Evolutionary conservation across 192 early-diverging fungal species (phyloP).

Genomic region (Linnemannia zychae): DNA sequence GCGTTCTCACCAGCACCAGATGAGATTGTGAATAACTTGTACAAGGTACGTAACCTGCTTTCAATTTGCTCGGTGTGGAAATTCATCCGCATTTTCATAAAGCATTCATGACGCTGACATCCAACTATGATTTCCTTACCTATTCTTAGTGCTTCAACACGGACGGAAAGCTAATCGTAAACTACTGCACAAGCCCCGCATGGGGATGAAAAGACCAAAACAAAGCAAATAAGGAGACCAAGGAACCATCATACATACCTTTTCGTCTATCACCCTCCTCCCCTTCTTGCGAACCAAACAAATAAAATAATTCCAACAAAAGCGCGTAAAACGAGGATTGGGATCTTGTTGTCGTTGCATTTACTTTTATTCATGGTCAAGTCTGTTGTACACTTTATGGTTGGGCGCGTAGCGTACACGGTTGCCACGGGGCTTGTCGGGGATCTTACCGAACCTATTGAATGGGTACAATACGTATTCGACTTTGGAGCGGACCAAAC

Average conservation of each 20-base stretch:
- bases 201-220: slow-evolving; percentile 76
- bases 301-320: neutral
- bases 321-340: too few relatives aligned
- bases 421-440: slow-evolving; percentile 29
- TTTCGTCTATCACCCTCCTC: neutral
- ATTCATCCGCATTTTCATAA: neutral
- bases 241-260: neutral
- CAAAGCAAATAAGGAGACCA: neutral
- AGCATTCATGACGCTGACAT: neutral
- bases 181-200: slow-evolving; percentile 93
- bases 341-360: neutral
- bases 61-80: neutral
- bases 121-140: neutral
- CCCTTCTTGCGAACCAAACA: neutral
- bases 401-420: slow-evolving; percentile 41
- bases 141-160: slow-evolving; percentile 82
- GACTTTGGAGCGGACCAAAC: slow-evolving; percentile 72
- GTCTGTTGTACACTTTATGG: slow-evolving; percentile 43
- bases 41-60: slow-evolving; percentile 67
- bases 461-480: slow-evolving; percentile 77
- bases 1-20: slow-evolving; percentile 97
- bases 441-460: slow-evolving; percentile 70
- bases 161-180: slow-evolving; percentile 86
- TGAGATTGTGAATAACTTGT: slow-evolving; percentile 85
- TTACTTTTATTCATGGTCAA: slow-evolving; percentile 16